Evolutionary conservation across 257 asterid genomes (phyloP).

Genomic region (Solanum habrochaites): DNA sequence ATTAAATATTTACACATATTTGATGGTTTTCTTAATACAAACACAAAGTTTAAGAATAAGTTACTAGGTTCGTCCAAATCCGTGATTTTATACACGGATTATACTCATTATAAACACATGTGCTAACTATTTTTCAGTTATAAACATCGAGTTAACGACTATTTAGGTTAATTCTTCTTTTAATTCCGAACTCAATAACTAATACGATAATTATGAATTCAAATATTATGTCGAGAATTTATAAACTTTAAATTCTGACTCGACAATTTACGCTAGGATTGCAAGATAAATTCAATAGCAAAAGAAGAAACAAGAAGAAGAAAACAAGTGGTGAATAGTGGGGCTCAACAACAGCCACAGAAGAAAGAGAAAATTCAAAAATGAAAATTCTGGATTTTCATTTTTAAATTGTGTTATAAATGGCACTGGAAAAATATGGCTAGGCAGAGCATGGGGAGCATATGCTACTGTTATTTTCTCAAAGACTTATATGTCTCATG

Average conservation of each 20-base stretch:
- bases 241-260: neutral
- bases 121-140: neutral
- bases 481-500: conserved; percentile 51
- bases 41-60: neutral
- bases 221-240: neutral
- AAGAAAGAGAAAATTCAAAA: conserved; percentile 26
- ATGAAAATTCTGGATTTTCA: conserved; percentile 57
- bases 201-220: neutral
- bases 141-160: neutral
- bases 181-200: neutral
- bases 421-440: conserved; percentile 76
- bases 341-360: conserved; percentile 88
- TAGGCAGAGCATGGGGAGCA: conserved; percentile 86
- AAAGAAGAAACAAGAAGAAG: conserved; percentile 21
- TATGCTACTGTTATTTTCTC: conserved; percentile 58
- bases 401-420: conserved; percentile 52
- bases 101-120: neutral
- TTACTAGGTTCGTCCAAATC: neutral
- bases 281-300: conserved; percentile 54
- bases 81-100: neutral
- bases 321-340: conserved; percentile 19
- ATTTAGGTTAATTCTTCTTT: neutral
- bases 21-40: neutral
- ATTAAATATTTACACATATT: neutral
- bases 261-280: conserved; percentile 15